Evolutionary conservation across 805 yeast genomes (phyloP), one percentile per base, ranked within the genome.

Genomic region (Nakazawaea ernobii): DNA sequence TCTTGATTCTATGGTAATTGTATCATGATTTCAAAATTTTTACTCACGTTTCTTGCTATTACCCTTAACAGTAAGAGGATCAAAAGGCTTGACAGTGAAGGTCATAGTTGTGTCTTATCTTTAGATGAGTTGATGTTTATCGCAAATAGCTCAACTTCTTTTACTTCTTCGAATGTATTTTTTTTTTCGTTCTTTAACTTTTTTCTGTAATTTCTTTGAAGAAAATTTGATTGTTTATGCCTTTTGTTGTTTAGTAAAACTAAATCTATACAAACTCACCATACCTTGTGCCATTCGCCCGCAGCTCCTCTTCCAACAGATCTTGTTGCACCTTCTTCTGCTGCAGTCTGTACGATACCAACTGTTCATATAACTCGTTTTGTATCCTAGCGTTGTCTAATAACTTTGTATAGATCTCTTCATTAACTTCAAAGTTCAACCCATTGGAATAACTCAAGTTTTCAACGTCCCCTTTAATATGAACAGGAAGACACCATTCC

Each of bases 401-500:
- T 57, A 75, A 58, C 46, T 66, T 65, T 8, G 66, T 68, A 51
- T 70, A 69, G 1, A 74, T 59, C 2, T 57, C 65, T 28, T 74
- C 71, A 52, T 77, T 69, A 4, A 75, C 67, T 24, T 69, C 74
- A 53, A 68, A 84, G 54, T 71, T 75, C 24, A 84, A 55, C 0
- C 90, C 91, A 20, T 66, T 59, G 10, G 68, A 62, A 40, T 62
- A 61, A 35, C 58, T 55, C 6, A 52, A 48, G 39, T 64, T 58
- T 46, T 69, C 66, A 30, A 56, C 59, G 35, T 52, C 54, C 3
- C 49, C 50, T 1, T 55, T 57, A 39, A 50, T 42, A 3, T 15
- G 26, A 2, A 43, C 14, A 0, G 98, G 98, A 1, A 90, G 59
- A 7, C 83, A 42, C 97, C 97, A 90, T 51, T 82, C 80, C 7